phyloP scores from a whole-genome alignment of 2,329 filamentous ascomycete species.

The Setomelanomma holmii region DNA sequence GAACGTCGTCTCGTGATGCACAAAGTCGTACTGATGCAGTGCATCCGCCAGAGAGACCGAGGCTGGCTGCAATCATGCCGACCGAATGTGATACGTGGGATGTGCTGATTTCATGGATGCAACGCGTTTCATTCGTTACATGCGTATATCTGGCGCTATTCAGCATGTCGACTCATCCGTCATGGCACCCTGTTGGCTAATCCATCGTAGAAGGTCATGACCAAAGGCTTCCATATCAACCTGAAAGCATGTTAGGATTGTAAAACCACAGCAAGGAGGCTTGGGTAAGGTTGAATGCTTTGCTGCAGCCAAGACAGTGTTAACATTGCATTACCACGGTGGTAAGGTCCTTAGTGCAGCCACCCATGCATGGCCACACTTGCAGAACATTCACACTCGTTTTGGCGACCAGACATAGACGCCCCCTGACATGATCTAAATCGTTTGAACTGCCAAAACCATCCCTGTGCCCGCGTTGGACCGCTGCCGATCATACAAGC shows the following conservation, averaged over 20 bases:
- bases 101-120: conserved; percentile 19
- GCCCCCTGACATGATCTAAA: conserved; percentile 42
- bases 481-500: conserved; percentile 47
- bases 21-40: conserved; percentile 28
- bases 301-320: conserved; percentile 32
- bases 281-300: conserved; percentile 13
- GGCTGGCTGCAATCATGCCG: conserved; percentile 32
- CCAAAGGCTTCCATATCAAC: too few relatives aligned
- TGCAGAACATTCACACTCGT: conserved; percentile 22
- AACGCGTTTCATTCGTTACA: background rate
- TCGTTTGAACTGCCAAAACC: conserved; percentile 34
- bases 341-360: conserved; percentile 19
- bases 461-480: conserved; percentile 39
- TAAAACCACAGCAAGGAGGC: background rate
- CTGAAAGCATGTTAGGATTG: background rate
- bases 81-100: conserved; percentile 35
- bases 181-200: conserved; percentile 3
- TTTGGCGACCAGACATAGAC: conserved; percentile 38
- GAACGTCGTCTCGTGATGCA: conserved; percentile 39
- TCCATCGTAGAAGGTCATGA: too few relatives aligned
- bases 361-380: conserved; percentile 32
- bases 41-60: conserved; percentile 29
- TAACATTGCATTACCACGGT: conserved; percentile 20
- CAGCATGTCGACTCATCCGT: background rate
- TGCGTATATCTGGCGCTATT: background rate